phyloP scores from a whole-genome alignment of 345 rosid species.

The Lenwebbia sp. region DNA sequence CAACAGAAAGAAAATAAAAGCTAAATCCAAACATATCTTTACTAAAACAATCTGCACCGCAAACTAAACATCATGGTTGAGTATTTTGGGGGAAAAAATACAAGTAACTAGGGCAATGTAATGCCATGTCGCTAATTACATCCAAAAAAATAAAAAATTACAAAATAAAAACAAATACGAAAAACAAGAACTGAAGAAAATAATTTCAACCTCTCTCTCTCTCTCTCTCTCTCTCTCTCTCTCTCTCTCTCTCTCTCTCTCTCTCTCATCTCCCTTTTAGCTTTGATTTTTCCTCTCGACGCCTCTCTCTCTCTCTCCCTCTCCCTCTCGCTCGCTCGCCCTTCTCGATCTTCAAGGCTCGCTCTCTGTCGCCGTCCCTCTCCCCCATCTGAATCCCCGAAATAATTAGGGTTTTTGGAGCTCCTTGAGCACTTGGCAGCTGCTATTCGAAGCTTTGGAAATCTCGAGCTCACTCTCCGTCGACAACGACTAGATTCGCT shows the following conservation, averaged over 20 bases:
- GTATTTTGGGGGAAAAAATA: neutral
- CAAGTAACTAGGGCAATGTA: neutral
- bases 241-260: neutral
- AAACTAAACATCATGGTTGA: neutral
- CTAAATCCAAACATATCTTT: neutral
- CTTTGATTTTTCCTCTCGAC: neutral
- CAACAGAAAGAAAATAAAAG: too few relatives aligned
- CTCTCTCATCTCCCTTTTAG: neutral
- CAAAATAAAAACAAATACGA: neutral
- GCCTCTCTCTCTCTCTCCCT: neutral
- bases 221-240: too few relatives aligned
- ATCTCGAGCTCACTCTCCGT: slow-evolving; percentile 6
- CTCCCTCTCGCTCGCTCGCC: slow-evolving; percentile 1
- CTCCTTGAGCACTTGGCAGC: neutral
- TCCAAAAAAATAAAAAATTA: neutral
- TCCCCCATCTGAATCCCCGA: neutral
- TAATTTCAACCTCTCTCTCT: neutral
- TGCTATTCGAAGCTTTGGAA: neutral
- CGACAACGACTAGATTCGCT: neutral
- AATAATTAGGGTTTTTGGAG: neutral
- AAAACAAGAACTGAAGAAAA: neutral
- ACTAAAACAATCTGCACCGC: neutral
- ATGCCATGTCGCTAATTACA: neutral
- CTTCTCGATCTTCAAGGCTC: slow-evolving; percentile 24
- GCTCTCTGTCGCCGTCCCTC: neutral